phyloP scores from a whole-genome alignment of 192 early-diverging fungal species.

The Neocallimastix lanati region DNA sequence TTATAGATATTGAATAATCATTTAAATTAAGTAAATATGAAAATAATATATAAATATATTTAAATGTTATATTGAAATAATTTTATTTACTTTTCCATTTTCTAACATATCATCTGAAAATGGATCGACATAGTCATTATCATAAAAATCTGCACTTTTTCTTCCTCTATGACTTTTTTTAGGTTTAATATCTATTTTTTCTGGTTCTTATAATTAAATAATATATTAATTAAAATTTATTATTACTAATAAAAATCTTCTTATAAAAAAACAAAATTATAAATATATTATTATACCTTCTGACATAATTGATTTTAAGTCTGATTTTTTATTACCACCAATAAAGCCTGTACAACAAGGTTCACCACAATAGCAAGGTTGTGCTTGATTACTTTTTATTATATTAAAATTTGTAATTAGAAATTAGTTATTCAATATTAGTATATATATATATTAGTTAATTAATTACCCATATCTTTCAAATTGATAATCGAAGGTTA shows the following conservation, averaged over 20 bases:
- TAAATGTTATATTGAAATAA: too few species aligned
- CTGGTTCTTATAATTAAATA: neutral
- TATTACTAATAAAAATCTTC: too few species aligned
- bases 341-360: constrained; percentile 75
- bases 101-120: constrained; percentile 27
- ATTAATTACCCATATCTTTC: constrained; percentile 63
- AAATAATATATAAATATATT: too few species aligned
- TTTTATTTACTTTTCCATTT: neutral
- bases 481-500: constrained; percentile 99
- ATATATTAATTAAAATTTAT: too few species aligned
- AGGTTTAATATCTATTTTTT: neutral
- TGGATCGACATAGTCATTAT: constrained; percentile 29
- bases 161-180: neutral
- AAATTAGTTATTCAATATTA: too few species aligned
- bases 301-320: neutral
- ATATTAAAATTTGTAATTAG: too few species aligned
- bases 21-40: too few species aligned
- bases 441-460: neutral
- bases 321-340: constrained; percentile 57
- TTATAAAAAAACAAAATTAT: too few species aligned
- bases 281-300: neutral
- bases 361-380: constrained; percentile 83
- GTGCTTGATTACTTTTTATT: constrained; percentile 52
- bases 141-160: constrained; percentile 5
- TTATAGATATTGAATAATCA: too few species aligned